Evolutionary conservation across 2,329 filamentous ascomycete species (phyloP), one percentile per base, ranked within the genome.

Genomic region (Pseudogymnoascus sp.): DNA sequence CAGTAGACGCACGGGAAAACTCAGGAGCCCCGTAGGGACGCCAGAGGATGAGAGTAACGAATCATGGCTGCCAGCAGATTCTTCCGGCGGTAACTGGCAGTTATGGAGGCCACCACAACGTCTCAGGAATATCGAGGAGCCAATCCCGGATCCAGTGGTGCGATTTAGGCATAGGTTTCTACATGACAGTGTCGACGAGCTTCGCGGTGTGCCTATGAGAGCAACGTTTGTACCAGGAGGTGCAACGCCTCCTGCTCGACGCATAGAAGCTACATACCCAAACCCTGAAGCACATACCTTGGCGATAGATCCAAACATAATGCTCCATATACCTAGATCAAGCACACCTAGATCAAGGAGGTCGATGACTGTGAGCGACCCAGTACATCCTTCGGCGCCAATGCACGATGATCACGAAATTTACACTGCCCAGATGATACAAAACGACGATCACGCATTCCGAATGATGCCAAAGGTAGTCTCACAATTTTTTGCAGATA

Each of bases 321-420:
- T 12, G 22, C 14, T 26, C 10, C 59, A 41, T 19, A 38, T 11
- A 41, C 59, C 59, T 16, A 41, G 33, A 40, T 22, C 35, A 26
- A 38, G 59, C 33, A 38, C 16, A 41, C 59, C 59, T 16, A 41
- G 33, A 40, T 22, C 35, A 26, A 38, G 59, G n/a, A 60, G 59
- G 38, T 41, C 38, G 26, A 26, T 22, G 24, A 60, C 35, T 41
- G 59, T 41, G 59, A 60, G 59, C 33, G 59, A 60, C 16, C 59
- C 59, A 28, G 35, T 60, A 12, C 22, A 41, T 38, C 38, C 33
- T 26, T 40, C 59, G 19, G 59, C 19, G 11, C 35, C 33, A 40
- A 40, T 10, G 19, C 33, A 60, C n/a, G 33, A n/a, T 6, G 59
- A 26, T 10, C 11, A 8, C 6, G 31, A 10, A 38, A 19, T 60